Base-by-base conservation (phyloP, 306 rosid species). In the Gastrolobium bilobum region DNA sequence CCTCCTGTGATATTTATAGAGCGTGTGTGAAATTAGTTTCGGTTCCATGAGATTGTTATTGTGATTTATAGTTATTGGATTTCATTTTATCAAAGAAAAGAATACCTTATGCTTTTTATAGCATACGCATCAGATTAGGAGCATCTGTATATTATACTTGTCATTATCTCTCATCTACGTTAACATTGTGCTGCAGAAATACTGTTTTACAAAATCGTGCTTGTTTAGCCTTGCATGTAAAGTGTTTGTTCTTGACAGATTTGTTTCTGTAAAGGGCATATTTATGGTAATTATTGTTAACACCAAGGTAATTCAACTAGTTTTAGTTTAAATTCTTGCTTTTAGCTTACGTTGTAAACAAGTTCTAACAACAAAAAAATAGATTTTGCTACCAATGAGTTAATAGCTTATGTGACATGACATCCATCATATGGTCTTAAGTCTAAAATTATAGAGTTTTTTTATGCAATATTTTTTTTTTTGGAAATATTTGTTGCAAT, bases 21-120 rank as follows among this genome's bases (percentile, higher is more conserved):
- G 86, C 51, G 63, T 58, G 72, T 84, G 83, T 76, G 68, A 81
- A 83, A 30, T 72, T 81, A 67, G 57, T 74, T 69, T 75, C 26
- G 3, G 71, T 65, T 42, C 26, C 48, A 10, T 76, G 71, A 69
- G 62, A 67, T 74, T 80, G 71, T 46, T 48, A 29, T 66, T 67
- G 79, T 72, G 81, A 79, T 59, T 71, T 81, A 61, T 76, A 84
- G 79, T 71, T 40, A 72, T 76, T 73, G 86, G 64, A 73, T 80
- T 79, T 82, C 61, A 74, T 74, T 48, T 59, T 33, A 63, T 73
- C 59, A 44, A 67, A 67, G 78, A 39, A 78, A 83, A 37, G 58
- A 46, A 33, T 34, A 4, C 13, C 37, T 10, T 58, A 0, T 20
- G 48, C 35, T 10, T 68, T 14, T 54, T 14, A 20, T 31, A 61